Evolutionary conservation across 2,329 filamentous ascomycete species (phyloP).

Genomic region (Bisporella sp.): DNA sequence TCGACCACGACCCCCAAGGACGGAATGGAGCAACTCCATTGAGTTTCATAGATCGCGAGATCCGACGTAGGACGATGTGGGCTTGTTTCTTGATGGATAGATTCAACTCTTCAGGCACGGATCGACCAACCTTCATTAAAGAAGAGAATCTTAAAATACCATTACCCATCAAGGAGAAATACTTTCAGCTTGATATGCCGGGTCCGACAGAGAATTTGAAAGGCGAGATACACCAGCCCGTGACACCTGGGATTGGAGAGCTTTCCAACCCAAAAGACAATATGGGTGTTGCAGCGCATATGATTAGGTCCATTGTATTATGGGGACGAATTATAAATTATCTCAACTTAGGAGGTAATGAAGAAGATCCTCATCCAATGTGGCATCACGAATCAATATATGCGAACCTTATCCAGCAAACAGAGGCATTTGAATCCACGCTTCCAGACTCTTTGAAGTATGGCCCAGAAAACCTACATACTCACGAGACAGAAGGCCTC

Average conservation of each 20-base stretch:
- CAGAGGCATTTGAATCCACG: constrained; percentile 60
- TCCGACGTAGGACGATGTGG: constrained; percentile 93
- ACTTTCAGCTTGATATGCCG: constrained; percentile 86
- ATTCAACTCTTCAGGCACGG: constrained; percentile 92
- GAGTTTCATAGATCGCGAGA: constrained; percentile 90
- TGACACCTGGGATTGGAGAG: constrained; percentile 56
- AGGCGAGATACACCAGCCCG: constrained; percentile 59
- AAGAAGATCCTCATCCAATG: constrained; percentile 67
- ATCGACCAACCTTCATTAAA: constrained; percentile 83
- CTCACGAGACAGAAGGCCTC: constrained; percentile 76
- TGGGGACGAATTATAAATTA: constrained; percentile 91
- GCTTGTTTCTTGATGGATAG: constrained; percentile 96
- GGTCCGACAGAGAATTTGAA: constrained; percentile 78
- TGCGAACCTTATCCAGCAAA: constrained; percentile 59
- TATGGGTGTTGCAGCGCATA: constrained; percentile 91
- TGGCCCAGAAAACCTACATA: constrained; percentile 72
- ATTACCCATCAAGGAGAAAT: constrained; percentile 81
- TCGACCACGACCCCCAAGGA: constrained; percentile 72
- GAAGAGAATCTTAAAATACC: constrained; percentile 87
- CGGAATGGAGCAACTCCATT: constrained; percentile 57
- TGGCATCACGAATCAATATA: constrained; percentile 81
- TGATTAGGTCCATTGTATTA: constrained; percentile 75
- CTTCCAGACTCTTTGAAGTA: constrained; percentile 71
- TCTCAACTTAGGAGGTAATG: constrained; percentile 82
- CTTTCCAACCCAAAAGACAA: constrained; percentile 65